These are phyloP conservation scores for Mucor mucedo DNA, from an alignment of 371 early-diverging fungal species.

Conservation along the genomic window DNA sequence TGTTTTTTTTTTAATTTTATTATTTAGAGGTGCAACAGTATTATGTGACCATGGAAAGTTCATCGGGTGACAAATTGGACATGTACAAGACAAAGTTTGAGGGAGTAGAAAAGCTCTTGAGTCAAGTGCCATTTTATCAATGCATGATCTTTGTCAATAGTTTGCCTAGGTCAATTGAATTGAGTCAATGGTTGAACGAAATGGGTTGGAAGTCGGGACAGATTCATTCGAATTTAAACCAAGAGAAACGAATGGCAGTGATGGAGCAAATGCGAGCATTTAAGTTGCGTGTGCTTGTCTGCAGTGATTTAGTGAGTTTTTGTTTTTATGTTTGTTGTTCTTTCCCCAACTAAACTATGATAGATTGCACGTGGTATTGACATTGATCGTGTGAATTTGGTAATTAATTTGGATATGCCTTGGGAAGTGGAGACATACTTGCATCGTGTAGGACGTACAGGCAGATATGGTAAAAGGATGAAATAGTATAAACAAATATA, in stretches of 20 bases:
- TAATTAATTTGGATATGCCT: slow-evolving; percentile 98
- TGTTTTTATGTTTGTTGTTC: not conserved
- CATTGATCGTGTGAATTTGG: slow-evolving; percentile 95
- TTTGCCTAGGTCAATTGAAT: slow-evolving; percentile 54
- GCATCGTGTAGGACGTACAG: slow-evolving; percentile 99
- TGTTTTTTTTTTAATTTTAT: not conserved
- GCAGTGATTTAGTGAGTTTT: slow-evolving; percentile 71
- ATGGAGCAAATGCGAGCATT: slow-evolving; percentile 72
- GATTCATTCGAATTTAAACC: slow-evolving; percentile 58
- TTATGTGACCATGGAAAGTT: slow-evolving; percentile 34
- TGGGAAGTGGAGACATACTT: slow-evolving; percentile 92
- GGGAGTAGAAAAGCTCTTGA: slow-evolving; percentile 50
- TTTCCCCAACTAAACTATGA: not conserved
- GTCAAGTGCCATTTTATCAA: slow-evolving; percentile 65
- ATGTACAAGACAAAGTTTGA: slow-evolving; percentile 61
- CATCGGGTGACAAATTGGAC: slow-evolving; percentile 10
- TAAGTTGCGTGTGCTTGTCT: slow-evolving; percentile 72
- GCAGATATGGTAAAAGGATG: slow-evolving; percentile 86
- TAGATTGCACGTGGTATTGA: slow-evolving; percentile 97
- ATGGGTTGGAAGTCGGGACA: slow-evolving; percentile 65
- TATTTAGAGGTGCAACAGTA: slow-evolving; percentile 64
- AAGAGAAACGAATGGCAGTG: slow-evolving; percentile 63
- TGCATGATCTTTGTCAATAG: slow-evolving; percentile 71
- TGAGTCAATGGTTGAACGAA: slow-evolving; percentile 57
- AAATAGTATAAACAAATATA: not conserved